These are phyloP conservation scores for Rutidosis leptorrhynchoides DNA, from an alignment of 129 eudicot genomes.

Conservation along the genomic window DNA sequence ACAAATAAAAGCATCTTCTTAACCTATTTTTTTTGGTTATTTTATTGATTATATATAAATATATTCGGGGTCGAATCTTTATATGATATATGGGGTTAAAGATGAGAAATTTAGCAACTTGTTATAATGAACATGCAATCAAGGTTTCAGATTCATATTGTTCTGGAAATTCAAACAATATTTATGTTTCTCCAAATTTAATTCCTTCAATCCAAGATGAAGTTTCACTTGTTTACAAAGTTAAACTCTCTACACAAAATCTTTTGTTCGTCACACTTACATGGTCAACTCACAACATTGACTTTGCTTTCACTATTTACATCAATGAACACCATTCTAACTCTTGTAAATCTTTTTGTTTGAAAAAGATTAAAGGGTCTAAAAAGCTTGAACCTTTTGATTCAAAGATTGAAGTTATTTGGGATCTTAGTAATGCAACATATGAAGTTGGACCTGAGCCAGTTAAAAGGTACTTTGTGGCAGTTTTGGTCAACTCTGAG, in stretches of 20 bases:
- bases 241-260: constrained; percentile 42
- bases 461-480: constrained; percentile 44
- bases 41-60: constrained; percentile 19
- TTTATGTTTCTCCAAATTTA: constrained; percentile 39
- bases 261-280: constrained; percentile 53
- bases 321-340: constrained; percentile 42
- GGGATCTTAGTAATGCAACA: constrained; percentile 70
- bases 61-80: constrained; percentile 23
- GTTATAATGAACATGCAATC: constrained; percentile 87
- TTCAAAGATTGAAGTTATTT: constrained; percentile 45
- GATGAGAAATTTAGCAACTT: constrained; percentile 72
- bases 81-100: constrained; percentile 18
- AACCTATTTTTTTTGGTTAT: background rate
- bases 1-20: background rate
- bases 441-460: constrained; percentile 76
- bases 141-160: constrained; percentile 92
- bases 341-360: constrained; percentile 29
- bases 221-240: constrained; percentile 54
- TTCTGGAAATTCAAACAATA: constrained; percentile 54
- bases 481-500: constrained; percentile 50
- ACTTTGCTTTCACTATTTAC: constrained; percentile 47
- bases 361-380: constrained; percentile 45
- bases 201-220: constrained; percentile 58
- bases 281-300: constrained; percentile 52
- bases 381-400: constrained; percentile 40